A percentile compares a stretch with the other conserved stretches of the same genome.
Conservation (phyloP, 208 protist species). For the Crithidia sp. region DNA sequence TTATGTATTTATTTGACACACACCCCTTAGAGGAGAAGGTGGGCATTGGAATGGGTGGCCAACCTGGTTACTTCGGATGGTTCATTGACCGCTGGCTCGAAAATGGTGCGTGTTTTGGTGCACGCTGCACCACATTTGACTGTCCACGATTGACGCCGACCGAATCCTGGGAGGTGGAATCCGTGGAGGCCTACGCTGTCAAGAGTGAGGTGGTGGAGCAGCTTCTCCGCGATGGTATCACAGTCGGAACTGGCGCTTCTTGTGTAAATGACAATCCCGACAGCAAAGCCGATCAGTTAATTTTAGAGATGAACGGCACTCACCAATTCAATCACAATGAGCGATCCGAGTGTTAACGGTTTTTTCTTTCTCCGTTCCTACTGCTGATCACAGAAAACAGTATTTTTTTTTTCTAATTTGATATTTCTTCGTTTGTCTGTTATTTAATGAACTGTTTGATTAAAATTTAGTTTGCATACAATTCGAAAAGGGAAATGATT, state of each 20-base stretch:
- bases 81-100: conserved; percentile 81
- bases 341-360: conserved; percentile 34
- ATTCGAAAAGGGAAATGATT: no score
- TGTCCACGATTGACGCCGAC: conserved; percentile 49
- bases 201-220: conserved; percentile 38
- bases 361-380: conserved; percentile 4
- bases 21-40: conserved; percentile 55
- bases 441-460: no score
- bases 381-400: neutral
- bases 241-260: conserved; percentile 7
- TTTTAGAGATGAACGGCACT: conserved; percentile 59
- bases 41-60: conserved; percentile 77
- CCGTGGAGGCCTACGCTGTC: conserved; percentile 69
- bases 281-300: conserved; percentile 45
- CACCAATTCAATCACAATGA: conserved; percentile 58
- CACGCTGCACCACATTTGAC: conserved; percentile 59
- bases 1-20: conserved; percentile 80
- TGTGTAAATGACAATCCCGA: conserved; percentile 34
- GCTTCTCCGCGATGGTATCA: conserved; percentile 2
- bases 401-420: neutral
- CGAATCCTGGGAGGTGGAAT: conserved; percentile 54
- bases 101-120: conserved; percentile 45
- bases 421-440: no score
- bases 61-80: conserved; percentile 66
- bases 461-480: no score